Evolutionary conservation across 441 rosid genomes (phyloP).

Genomic region (Bruguiera hainesii): DNA sequence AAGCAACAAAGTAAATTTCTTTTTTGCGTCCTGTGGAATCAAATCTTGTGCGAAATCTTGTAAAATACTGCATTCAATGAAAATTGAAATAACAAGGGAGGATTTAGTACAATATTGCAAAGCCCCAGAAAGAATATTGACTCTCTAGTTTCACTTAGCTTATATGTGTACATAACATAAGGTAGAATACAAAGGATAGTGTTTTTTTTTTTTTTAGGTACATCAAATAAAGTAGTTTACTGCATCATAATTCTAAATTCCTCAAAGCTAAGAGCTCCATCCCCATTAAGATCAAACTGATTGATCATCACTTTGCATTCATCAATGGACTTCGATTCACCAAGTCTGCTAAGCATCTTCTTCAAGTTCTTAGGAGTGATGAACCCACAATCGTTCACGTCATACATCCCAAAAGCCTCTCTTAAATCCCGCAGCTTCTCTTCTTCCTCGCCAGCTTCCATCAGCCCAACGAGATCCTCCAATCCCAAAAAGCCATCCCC

Average conservation of each 20-base stretch:
- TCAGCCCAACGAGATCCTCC: constrained; percentile 47
- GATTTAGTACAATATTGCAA: no score
- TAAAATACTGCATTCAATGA: no score
- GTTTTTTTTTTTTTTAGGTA: no score
- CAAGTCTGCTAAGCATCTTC: constrained; percentile 53
- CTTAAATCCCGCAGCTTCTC: constrained; percentile 48
- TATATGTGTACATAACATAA: no score
- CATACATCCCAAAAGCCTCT: constrained; percentile 61
- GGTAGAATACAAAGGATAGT: no score
- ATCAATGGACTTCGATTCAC: constrained; percentile 37
- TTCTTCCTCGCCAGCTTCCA: constrained; percentile 45
- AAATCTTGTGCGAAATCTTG: no score
- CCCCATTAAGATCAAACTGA: constrained; percentile 51
- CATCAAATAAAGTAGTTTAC: neutral
- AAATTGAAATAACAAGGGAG: no score
- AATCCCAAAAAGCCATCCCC: constrained; percentile 45
- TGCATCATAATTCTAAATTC: constrained; percentile 41
- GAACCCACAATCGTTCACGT: constrained; percentile 37
- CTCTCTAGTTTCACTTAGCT: no score
- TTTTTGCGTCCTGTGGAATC: no score
- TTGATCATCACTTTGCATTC: constrained; percentile 54
- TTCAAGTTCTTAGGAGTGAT: constrained; percentile 59
- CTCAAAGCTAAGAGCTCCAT: constrained; percentile 62
- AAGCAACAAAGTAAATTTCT: no score
- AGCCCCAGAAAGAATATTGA: no score